Evolutionary conservation across 1,284 basidiomycete genomes (phyloP).

Genomic region (Ceratobasidium sp.): DNA sequence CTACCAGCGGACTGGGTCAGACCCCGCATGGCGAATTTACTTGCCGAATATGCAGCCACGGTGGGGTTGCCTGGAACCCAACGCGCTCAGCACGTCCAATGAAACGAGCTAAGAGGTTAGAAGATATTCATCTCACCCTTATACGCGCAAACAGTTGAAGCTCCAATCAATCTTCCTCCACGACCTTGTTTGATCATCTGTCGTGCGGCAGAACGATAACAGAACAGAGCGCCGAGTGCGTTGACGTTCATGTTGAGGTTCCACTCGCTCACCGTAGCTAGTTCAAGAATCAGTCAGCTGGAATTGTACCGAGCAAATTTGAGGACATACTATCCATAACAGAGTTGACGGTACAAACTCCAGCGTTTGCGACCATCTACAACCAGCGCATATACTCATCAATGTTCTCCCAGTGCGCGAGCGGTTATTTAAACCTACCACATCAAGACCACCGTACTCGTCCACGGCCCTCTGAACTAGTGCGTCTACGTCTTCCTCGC

Average conservation of each 20-base stretch:
- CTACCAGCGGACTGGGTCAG: slow-evolving; percentile 51
- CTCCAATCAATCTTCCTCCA: slow-evolving; percentile 57
- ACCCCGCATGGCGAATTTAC: slow-evolving; percentile 53
- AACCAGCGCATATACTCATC: neutral
- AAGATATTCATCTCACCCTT: slow-evolving; percentile 3
- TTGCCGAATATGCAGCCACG: slow-evolving; percentile 45
- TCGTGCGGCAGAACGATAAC: slow-evolving; percentile 57
- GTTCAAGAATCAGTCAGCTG: neutral
- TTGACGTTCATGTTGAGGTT: slow-evolving; percentile 52
- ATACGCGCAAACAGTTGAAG: slow-evolving; percentile 51
- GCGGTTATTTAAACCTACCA: slow-evolving; percentile 54
- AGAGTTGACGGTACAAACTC: slow-evolving; percentile 44
- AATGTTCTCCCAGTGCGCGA: neutral
- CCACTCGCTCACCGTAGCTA: slow-evolving; percentile 50
- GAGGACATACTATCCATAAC: slow-evolving; percentile 50
- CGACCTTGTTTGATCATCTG: slow-evolving; percentile 58
- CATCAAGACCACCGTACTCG: slow-evolving; percentile 59
- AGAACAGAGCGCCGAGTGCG: slow-evolving; percentile 53
- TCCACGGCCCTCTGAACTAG: slow-evolving; percentile 58
- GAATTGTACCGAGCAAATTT: neutral
- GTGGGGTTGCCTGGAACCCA: slow-evolving; percentile 23
- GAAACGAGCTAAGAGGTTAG: too few species aligned
- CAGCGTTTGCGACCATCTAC: slow-evolving; percentile 55
- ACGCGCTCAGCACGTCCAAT: neutral
- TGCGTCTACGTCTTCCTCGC: slow-evolving; percentile 59